Evolutionary conservation across 208 protist genomes (phyloP).

Genomic region (Acanthamoeba lenticulata): DNA sequence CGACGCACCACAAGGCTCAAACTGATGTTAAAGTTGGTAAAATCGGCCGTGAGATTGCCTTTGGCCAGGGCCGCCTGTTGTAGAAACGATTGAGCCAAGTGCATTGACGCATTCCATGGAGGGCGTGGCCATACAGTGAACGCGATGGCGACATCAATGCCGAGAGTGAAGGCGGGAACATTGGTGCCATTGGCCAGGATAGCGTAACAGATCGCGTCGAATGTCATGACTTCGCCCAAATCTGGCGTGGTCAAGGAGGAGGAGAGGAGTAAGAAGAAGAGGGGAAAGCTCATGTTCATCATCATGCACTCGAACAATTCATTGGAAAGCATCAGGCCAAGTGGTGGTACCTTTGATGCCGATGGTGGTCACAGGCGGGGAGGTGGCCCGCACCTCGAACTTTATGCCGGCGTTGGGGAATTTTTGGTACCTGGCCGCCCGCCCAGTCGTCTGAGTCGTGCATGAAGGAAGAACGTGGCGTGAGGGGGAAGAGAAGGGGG

Average conservation of each 20-base stretch:
- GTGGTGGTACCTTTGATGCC: background rate
- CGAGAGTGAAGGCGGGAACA: slow-evolving; percentile 37
- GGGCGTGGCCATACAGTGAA: background rate
- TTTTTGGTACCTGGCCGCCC: background rate
- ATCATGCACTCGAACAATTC: too few relatives aligned
- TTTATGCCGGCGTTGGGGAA: slow-evolving; percentile 54
- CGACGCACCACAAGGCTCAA: background rate
- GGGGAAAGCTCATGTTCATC: background rate
- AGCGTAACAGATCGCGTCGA: slow-evolving; percentile 7
- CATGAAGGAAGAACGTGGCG: background rate
- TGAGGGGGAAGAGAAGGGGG: background rate
- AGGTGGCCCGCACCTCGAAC: slow-evolving; percentile 8
- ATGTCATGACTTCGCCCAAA: background rate
- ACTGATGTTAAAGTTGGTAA: background rate
- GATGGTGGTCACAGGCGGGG: slow-evolving; percentile 7
- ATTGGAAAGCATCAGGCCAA: too few relatives aligned
- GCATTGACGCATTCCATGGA: too few relatives aligned
- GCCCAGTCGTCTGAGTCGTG: background rate
- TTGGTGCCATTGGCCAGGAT: background rate
- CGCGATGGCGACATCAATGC: background rate
- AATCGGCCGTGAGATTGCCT: slow-evolving; percentile 51
- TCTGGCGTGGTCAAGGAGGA: background rate
- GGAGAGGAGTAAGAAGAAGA: background rate
- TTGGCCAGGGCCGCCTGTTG: background rate
- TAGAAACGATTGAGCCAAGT: background rate